Conservation (phyloP, 805 yeast genomes). For the Ogataea neopini region DNA sequence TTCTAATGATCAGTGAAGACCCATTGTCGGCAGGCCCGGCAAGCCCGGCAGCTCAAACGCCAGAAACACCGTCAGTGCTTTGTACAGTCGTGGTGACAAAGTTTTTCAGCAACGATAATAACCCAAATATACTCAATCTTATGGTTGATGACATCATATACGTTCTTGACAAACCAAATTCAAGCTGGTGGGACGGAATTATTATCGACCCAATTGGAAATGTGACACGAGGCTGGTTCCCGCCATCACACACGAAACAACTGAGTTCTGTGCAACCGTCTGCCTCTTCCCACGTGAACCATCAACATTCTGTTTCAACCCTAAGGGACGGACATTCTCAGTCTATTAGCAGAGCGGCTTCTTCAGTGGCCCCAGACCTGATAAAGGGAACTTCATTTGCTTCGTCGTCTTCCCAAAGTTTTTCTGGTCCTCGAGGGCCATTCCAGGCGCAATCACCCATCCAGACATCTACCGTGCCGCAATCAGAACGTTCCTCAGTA, state of each 20-base stretch:
- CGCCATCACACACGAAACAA: slow-evolving; percentile 54
- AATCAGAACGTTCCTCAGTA: slow-evolving; percentile 11
- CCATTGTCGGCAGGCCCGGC: slow-evolving; percentile 8
- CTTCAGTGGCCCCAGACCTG: slow-evolving; percentile 6
- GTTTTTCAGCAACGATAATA: slow-evolving; percentile 53
- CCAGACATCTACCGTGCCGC: neutral
- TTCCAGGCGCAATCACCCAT: neutral
- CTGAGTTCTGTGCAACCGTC: slow-evolving; percentile 5
- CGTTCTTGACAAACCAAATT: slow-evolving; percentile 60
- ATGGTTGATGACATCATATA: slow-evolving; percentile 68
- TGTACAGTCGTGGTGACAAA: slow-evolving; percentile 62
- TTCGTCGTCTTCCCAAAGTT: slow-evolving; percentile 16
- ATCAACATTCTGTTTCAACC: slow-evolving; percentile 19
- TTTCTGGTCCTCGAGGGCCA: slow-evolving; percentile 1
- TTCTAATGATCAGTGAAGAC: slow-evolving; percentile 10
- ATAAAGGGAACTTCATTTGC: slow-evolving; percentile 13
- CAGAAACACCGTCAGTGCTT: slow-evolving; percentile 18
- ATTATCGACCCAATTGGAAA: slow-evolving; percentile 40
- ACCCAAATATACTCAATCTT: slow-evolving; percentile 51
- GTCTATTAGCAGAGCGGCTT: slow-evolving; percentile 2
- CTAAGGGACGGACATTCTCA: slow-evolving; percentile 13
- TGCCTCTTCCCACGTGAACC: slow-evolving; percentile 9
- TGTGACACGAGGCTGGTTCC: slow-evolving; percentile 81
- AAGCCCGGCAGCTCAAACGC: neutral
- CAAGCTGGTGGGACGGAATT: slow-evolving; percentile 92